A percentile compares a stretch with the other conserved stretches of the same genome.
phyloP scores from a whole-genome alignment of 805 yeast species.

The Ogataea pilisensis region DNA sequence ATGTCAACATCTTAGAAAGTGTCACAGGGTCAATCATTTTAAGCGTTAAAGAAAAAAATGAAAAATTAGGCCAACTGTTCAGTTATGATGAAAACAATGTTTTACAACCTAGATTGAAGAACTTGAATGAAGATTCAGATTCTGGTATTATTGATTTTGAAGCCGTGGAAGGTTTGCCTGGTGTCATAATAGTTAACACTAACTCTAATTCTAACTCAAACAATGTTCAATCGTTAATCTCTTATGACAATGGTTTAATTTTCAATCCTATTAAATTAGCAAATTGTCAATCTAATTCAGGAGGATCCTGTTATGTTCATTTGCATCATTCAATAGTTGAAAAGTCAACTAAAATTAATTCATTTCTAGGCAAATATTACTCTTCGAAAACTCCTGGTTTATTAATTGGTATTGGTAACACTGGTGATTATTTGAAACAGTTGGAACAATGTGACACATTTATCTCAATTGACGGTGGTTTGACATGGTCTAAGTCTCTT shows the following conservation, averaged over 20 bases:
- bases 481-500: slow-evolving; percentile 54
- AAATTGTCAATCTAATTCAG: slow-evolving; percentile 7
- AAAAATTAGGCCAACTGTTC: neutral
- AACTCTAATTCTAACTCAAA: too few species aligned
- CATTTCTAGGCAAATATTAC: slow-evolving; percentile 25
- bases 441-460: slow-evolving; percentile 41
- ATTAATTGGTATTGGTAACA: slow-evolving; percentile 40
- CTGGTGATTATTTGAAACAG: slow-evolving; percentile 25
- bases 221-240: neutral
- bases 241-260: slow-evolving; percentile 13
- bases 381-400: slow-evolving; percentile 44
- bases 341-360: slow-evolving; percentile 24
- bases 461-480: slow-evolving; percentile 67
- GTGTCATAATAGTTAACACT: slow-evolving; percentile 37
- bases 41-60: neutral
- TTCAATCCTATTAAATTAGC: slow-evolving; percentile 4
- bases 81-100: slow-evolving; percentile 3
- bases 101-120: slow-evolving; percentile 7
- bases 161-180: slow-evolving; percentile 40
- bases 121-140: slow-evolving; percentile 20
- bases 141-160: slow-evolving; percentile 42
- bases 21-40: slow-evolving; percentile 5
- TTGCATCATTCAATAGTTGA: too few species aligned
- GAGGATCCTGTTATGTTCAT: slow-evolving; percentile 21
- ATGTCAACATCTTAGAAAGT: slow-evolving; percentile 11